These are phyloP conservation scores for Pseudognaphalium luteoalbum DNA, from an alignment of 129 eudicot species.

Conservation along the genomic window DNA sequence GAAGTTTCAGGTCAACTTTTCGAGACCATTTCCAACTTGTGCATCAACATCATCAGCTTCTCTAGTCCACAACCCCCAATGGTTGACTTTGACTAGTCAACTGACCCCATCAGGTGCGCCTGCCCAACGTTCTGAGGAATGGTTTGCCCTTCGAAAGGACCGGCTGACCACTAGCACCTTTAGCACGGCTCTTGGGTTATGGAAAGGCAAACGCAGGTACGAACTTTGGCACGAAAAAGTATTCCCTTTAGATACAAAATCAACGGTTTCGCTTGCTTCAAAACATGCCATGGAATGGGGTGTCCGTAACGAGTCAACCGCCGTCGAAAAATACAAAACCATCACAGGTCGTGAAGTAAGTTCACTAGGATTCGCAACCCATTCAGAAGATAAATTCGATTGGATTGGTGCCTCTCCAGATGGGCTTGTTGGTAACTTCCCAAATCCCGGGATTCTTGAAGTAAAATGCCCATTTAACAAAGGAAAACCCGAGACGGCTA, in stretches of 20 bases:
- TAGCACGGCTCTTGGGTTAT: slow-evolving; percentile 90
- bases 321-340: slow-evolving; percentile 75
- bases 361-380: slow-evolving; percentile 72
- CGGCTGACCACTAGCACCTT: slow-evolving; percentile 88
- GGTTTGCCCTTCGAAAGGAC: slow-evolving; percentile 79
- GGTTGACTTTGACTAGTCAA: slow-evolving; percentile 38
- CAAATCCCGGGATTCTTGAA: slow-evolving; percentile 83
- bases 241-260: slow-evolving; percentile 38
- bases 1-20: slow-evolving; percentile 25
- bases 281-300: slow-evolving; percentile 93
- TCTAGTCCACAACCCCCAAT: slow-evolving; percentile 30
- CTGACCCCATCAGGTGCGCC: slow-evolving; percentile 50
- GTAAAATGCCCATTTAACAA: slow-evolving; percentile 90
- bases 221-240: slow-evolving; percentile 93
- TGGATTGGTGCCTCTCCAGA: slow-evolving; percentile 99
- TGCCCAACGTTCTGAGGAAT: slow-evolving; percentile 65
- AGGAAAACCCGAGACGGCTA: slow-evolving; percentile 78
- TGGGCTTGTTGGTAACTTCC: slow-evolving; percentile 65
- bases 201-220: slow-evolving; percentile 83
- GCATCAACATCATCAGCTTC: slow-evolving; percentile 39
- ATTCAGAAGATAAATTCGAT: slow-evolving; percentile 58
- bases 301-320: slow-evolving; percentile 62
- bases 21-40: slow-evolving; percentile 32
- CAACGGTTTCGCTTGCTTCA: slow-evolving; percentile 19
- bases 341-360: slow-evolving; percentile 83